These are phyloP conservation scores for Bifiguratus adelaidae DNA, from an alignment of 192 early-diverging fungal genomes.

Conservation along the genomic window DNA sequence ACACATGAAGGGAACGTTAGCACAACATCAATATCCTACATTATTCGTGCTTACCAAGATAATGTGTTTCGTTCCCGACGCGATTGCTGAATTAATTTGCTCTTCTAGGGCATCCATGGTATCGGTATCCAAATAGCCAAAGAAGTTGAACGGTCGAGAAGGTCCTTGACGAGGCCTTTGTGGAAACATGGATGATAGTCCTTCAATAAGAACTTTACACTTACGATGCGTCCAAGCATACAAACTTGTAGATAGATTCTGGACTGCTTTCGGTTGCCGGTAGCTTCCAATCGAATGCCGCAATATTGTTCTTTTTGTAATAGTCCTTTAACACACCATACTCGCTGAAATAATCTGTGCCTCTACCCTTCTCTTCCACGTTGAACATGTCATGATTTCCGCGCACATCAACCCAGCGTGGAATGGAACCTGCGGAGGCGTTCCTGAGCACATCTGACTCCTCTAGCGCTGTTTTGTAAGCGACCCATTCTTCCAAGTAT, in stretches of 20 bases:
- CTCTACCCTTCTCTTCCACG: slow-evolving; percentile 44
- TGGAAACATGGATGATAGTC: neutral
- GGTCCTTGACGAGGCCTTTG: slow-evolving; percentile 52
- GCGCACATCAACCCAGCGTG: slow-evolving; percentile 78
- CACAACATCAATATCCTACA: neutral
- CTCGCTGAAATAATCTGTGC: slow-evolving; percentile 48
- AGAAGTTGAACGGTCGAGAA: slow-evolving; percentile 82
- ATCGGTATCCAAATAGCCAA: slow-evolving; percentile 64
- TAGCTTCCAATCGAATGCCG: slow-evolving; percentile 49
- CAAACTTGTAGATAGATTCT: slow-evolving; percentile 73
- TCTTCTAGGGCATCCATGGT: slow-evolving; percentile 64
- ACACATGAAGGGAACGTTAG: neutral
- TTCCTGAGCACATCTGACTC: slow-evolving; percentile 22
- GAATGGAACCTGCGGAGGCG: slow-evolving; percentile 27
- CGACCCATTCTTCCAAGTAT: slow-evolving; percentile 71
- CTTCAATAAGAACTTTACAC: neutral
- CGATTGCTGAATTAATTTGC: slow-evolving; percentile 29
- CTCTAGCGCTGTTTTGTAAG: slow-evolving; percentile 55
- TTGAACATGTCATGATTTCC: slow-evolving; percentile 95
- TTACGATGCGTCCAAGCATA: slow-evolving; percentile 74
- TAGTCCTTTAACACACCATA: slow-evolving; percentile 34
- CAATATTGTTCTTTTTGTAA: slow-evolving; percentile 35
- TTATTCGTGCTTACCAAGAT: slow-evolving; percentile 42
- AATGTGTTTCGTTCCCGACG: slow-evolving; percentile 40
- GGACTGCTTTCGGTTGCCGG: no score